phyloP scores from a whole-genome alignment of 176 grass and related monocot species.

The maize (Zea mays) region DNA sequence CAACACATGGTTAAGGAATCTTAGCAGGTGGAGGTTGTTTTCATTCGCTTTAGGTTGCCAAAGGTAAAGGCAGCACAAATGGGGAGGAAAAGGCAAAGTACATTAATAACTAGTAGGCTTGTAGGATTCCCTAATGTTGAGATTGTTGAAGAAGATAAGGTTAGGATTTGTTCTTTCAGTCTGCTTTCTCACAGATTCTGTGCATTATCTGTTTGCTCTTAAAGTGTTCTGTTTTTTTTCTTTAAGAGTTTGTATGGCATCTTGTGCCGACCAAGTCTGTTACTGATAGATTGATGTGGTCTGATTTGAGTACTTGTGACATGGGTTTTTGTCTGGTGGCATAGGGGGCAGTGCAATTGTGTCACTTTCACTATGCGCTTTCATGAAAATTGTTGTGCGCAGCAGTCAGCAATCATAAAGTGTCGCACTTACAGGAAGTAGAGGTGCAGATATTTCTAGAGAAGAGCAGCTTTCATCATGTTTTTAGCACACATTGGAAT shows the following conservation, averaged over 20 bases:
- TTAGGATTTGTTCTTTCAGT: conserved; percentile 36
- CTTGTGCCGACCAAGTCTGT: conserved; percentile 38
- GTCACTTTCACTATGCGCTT: conserved; percentile 20
- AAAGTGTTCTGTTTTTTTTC: neutral
- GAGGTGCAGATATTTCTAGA: conserved; percentile 6
- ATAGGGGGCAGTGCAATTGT: conserved; percentile 33
- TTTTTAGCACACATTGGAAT: neutral
- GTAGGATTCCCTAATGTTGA: conserved; percentile 37
- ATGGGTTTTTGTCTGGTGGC: conserved; percentile 29
- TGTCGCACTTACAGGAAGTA: neutral
- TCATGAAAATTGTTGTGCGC: neutral
- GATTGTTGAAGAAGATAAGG: conserved; percentile 43
- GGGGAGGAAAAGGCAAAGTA: conserved; percentile 40
- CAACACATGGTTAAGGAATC: conserved; percentile 58
- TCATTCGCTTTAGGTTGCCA: conserved; percentile 25
- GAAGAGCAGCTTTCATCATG: neutral
- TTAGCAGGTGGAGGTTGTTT: conserved; percentile 30
- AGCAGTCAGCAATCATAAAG: conserved; percentile 22
- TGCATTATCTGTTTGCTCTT: conserved; percentile 34
- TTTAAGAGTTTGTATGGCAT: neutral
- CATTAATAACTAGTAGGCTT: conserved; percentile 39
- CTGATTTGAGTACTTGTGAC: conserved; percentile 15
- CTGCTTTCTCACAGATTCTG: conserved; percentile 26
- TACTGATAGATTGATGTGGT: conserved; percentile 34
- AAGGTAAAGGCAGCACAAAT: conserved; percentile 36